Percentiles rank a stretch among this genome's conserved stretches.
phyloP scores from a whole-genome alignment of 331 rosid genomes.

The Phaseolus coccineus region DNA sequence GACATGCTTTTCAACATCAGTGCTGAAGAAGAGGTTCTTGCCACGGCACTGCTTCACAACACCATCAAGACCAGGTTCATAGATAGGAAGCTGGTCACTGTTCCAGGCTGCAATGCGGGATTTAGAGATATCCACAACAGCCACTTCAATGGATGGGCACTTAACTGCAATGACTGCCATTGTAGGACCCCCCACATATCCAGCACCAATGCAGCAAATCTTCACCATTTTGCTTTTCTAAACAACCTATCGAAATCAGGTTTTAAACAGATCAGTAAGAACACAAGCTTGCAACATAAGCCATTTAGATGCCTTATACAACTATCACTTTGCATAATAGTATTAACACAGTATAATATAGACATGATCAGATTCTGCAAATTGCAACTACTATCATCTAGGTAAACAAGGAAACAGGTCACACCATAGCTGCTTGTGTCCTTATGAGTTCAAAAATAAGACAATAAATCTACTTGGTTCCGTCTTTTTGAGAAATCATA shows the following conservation, averaged over 20 bases:
- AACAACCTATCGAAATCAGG: constrained; percentile 48
- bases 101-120: constrained; percentile 72
- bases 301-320: neutral
- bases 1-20: constrained; percentile 72
- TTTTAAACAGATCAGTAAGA: constrained; percentile 42
- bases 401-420: neutral
- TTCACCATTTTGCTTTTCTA: constrained; percentile 70
- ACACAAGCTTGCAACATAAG: constrained; percentile 26
- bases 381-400: neutral
- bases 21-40: constrained; percentile 79
- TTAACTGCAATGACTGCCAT: constrained; percentile 82
- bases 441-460: constrained; percentile 1
- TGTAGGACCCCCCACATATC: constrained; percentile 63
- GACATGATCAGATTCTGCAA: neutral
- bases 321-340: constrained; percentile 1
- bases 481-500: constrained; percentile 21
- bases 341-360: constrained; percentile 10
- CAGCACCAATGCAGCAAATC: constrained; percentile 84
- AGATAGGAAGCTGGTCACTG: constrained; percentile 73
- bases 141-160: constrained; percentile 70
- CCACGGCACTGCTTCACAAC: constrained; percentile 76
- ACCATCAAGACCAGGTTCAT: constrained; percentile 75
- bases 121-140: constrained; percentile 71
- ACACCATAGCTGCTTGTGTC: neutral
- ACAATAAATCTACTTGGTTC: constrained; percentile 11